These are phyloP conservation scores for Phytophthora chlamydospora DNA, from an alignment of 352 stramenopile species.

Conservation along the genomic window DNA sequence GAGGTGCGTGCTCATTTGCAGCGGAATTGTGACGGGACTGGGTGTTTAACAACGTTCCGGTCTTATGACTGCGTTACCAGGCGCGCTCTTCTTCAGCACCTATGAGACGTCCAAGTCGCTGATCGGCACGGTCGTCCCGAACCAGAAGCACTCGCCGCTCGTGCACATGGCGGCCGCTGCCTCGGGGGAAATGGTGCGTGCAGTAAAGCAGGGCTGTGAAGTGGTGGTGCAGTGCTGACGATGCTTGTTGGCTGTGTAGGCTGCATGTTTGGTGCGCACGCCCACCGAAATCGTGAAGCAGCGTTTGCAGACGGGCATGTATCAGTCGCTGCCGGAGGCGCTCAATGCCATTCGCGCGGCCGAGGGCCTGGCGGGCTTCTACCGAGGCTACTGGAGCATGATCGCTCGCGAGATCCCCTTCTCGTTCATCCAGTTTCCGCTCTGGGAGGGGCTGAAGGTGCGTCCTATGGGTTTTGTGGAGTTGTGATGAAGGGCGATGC, in stretches of 20 bases:
- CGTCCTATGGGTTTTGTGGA: not conserved
- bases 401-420: conserved; percentile 99
- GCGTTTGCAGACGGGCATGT: conserved; percentile 96
- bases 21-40: not conserved
- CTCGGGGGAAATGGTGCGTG: conserved; percentile 91
- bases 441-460: conserved; percentile 98
- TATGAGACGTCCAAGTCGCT: conserved; percentile 92
- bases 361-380: conserved; percentile 90
- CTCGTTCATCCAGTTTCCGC: conserved; percentile 99
- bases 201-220: not conserved
- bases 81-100: conserved; percentile 89
- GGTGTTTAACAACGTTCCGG: not conserved
- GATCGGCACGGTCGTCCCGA: conserved; percentile 54
- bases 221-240: not conserved
- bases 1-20: conserved; percentile 50
- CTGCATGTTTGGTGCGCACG: conserved; percentile 97
- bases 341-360: conserved; percentile 82
- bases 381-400: conserved; percentile 97
- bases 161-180: conserved; percentile 96
- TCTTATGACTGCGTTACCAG: conserved; percentile 37
- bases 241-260: conserved; percentile 42
- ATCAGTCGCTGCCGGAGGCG: conserved; percentile 73
- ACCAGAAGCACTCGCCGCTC: conserved; percentile 84
- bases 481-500: not conserved
- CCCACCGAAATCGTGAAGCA: conserved; percentile 99